Percentiles rank a stretch among this genome's conserved stretches.
These are phyloP conservation scores for Phlebiopsis gigantea DNA, from an alignment of 768 basidiomycete genomes.

Conservation along the genomic window DNA sequence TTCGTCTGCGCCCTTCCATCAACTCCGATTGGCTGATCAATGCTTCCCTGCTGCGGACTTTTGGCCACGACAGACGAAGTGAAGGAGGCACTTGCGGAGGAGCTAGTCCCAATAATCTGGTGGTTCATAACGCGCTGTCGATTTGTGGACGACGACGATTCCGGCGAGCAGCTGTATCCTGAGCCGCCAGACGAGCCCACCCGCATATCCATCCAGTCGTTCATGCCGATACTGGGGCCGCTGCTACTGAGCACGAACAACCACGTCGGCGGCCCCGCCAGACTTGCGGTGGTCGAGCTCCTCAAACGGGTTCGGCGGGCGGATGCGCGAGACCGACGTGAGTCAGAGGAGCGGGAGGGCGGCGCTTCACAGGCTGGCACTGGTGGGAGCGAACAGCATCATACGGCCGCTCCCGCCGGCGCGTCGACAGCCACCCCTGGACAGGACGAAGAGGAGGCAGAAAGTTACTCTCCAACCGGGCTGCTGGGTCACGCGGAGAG, in stretches of 20 bases:
- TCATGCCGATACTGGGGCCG: constrained; percentile 88
- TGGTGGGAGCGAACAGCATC: background rate
- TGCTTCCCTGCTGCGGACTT: background rate
- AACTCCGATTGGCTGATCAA: constrained; percentile 5
- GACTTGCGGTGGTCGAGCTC: constrained; percentile 73
- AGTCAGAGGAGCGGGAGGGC: background rate
- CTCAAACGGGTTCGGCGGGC: constrained; percentile 63
- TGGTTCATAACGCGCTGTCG: constrained; percentile 69
- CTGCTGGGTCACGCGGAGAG: constrained; percentile 54
- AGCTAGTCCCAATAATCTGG: constrained; percentile 82
- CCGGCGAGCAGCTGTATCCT: background rate
- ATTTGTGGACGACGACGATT: constrained; percentile 22
- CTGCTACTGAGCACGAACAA: constrained; percentile 79
- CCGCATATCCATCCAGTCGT: constrained; percentile 73
- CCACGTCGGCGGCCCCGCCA: constrained; percentile 65
- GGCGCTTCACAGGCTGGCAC: background rate
- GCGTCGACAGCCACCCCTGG: background rate
- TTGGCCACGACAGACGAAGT: constrained; percentile 63
- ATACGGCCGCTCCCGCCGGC: background rate
- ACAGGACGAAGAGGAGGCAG: constrained; percentile 22
- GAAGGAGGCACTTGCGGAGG: constrained; percentile 80
- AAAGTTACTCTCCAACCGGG: constrained; percentile 30
- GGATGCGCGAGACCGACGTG: constrained; percentile 33
- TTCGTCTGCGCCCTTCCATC: background rate
- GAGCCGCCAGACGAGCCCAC: constrained; percentile 19